phyloP scores from a whole-genome alignment of 768 basidiomycete genomes.

The Serendipita sp. region DNA sequence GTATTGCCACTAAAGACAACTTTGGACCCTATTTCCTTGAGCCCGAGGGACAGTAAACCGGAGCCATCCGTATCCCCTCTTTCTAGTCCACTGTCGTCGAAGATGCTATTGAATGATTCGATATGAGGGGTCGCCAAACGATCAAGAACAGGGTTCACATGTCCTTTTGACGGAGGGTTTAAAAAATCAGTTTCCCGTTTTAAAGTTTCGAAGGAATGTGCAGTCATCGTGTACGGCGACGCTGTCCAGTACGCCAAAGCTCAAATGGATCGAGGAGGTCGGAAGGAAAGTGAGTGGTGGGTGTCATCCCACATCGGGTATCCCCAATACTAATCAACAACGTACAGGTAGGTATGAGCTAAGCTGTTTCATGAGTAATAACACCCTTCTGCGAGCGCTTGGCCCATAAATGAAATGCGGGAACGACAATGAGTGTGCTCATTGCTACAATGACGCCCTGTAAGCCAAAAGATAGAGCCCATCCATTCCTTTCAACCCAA shows the following conservation, averaged over 20 bases:
- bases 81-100: conserved; percentile 79
- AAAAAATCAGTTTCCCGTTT: conserved; percentile 63
- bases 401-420: conserved; percentile 8
- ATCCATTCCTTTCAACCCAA: conserved; percentile 9
- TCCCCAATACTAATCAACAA: too few relatives aligned
- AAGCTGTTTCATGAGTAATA: too few relatives aligned
- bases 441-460: conserved; percentile 10
- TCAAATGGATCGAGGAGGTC: too few relatives aligned
- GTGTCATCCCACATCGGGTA: too few relatives aligned
- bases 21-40: conserved; percentile 77
- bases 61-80: conserved; percentile 58
- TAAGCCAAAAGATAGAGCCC: conserved; percentile 12
- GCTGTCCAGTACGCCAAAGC: too few relatives aligned
- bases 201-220: conserved; percentile 53
- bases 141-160: conserved; percentile 68
- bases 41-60: conserved; percentile 60
- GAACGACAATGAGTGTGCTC: conserved; percentile 7
- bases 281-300: too few relatives aligned
- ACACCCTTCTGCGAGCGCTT: background rate
- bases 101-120: conserved; percentile 91
- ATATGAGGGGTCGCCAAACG: conserved; percentile 90
- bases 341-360: too few relatives aligned
- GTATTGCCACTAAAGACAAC: conserved; percentile 81
- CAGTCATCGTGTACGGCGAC: background rate
- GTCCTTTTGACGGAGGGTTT: conserved; percentile 51